A percentile compares a stretch with the other conserved stretches of the same genome.
phyloP scores from a whole-genome alignment of 2,329 filamentous ascomycete species.

The Diaporthe sp. region DNA sequence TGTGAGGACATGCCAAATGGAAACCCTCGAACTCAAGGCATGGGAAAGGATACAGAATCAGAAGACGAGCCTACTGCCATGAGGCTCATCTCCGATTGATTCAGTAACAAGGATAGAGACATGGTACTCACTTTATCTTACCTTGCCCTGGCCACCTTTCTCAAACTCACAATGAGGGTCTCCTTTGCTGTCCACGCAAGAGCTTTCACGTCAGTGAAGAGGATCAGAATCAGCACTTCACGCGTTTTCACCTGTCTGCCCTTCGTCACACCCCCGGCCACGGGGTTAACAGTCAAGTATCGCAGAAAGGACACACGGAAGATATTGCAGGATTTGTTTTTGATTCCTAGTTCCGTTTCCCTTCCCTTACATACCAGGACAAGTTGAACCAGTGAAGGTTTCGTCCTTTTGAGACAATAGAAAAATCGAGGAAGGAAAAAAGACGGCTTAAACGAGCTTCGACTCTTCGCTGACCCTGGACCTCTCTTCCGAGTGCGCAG shows the following conservation, averaged over 20 bases:
- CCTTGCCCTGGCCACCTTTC: background rate
- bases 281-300: background rate
- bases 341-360: constrained; percentile 5
- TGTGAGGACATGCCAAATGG: background rate
- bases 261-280: background rate
- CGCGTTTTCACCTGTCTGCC: background rate
- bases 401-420: constrained; percentile 32
- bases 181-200: background rate
- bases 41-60: background rate
- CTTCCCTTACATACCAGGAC: constrained; percentile 28
- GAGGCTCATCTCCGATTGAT: background rate
- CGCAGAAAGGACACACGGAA: background rate
- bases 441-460: constrained; percentile 11
- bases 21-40: background rate
- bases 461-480: background rate
- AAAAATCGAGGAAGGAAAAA: constrained; percentile 13
- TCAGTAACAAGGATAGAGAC: background rate
- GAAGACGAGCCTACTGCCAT: background rate
- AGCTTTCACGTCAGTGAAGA: no score
- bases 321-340: constrained; percentile 14
- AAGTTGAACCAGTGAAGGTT: constrained; percentile 29
- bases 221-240: no score
- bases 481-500: background rate
- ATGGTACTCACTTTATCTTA: background rate
- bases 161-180: background rate